phyloP scores from a whole-genome alignment of 1,284 basidiomycete species.

The Pholiota adiposa region DNA sequence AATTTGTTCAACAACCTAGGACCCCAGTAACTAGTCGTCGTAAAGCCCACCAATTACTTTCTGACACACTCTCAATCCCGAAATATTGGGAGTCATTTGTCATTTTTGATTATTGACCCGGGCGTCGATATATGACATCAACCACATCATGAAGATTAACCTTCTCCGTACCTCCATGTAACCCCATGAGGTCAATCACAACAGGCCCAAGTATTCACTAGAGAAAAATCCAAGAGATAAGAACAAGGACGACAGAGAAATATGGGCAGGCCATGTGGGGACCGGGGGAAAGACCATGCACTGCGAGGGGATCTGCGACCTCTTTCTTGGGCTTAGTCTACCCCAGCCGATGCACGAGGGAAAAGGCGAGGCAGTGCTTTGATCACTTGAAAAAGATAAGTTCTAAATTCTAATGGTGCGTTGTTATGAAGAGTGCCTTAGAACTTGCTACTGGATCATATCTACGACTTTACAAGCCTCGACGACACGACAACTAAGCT shows the following conservation, averaged over 20 bases:
- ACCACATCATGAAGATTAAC: background rate
- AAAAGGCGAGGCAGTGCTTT: too few species aligned
- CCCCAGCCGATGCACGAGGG: background rate
- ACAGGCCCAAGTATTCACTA: background rate
- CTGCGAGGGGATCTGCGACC: background rate
- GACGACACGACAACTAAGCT: background rate
- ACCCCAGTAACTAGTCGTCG: background rate
- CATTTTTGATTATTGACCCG: background rate
- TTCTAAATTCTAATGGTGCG: too few species aligned
- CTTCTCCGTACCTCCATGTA: background rate
- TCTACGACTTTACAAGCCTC: background rate
- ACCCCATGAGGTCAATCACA: background rate
- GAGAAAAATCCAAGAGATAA: background rate
- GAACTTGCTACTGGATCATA: background rate
- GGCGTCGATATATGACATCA: background rate
- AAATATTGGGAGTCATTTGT: too few species aligned
- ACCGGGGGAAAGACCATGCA: background rate
- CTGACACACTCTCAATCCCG: background rate
- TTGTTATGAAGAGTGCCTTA: background rate
- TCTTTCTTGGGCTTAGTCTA: background rate
- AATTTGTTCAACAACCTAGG: background rate
- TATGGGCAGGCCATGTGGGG: background rate
- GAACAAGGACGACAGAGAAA: background rate
- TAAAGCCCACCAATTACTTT: background rate
- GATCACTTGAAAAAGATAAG: too few species aligned